Evolutionary conservation across 495 filamentous ascomycete genomes (phyloP).

Genomic region (Xylaria cubensis): DNA sequence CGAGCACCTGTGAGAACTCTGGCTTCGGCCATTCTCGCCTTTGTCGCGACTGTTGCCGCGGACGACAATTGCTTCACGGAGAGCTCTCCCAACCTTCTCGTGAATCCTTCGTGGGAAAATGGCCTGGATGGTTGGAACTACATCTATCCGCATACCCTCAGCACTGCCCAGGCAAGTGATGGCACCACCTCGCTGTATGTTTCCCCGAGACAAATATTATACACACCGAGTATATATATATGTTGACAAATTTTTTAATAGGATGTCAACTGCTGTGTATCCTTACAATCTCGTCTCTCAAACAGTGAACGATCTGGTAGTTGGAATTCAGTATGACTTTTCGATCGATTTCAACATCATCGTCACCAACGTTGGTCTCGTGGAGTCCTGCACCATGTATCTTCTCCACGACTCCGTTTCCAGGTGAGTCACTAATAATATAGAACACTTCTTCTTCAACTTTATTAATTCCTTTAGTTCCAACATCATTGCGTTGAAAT

Average conservation of each 20-base stretch:
- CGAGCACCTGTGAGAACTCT: background rate
- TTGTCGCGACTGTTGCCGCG: background rate
- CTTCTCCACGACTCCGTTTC: no score
- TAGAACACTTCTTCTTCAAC: no score
- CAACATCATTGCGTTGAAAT: background rate
- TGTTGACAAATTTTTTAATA: background rate
- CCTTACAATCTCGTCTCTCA: background rate
- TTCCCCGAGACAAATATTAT: background rate
- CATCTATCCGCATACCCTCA: background rate
- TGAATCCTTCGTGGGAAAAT: conserved; percentile 12
- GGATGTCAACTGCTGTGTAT: background rate
- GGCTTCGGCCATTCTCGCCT: conserved; percentile 12
- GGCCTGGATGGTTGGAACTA: background rate
- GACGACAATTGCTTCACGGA: background rate
- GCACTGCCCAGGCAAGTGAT: background rate
- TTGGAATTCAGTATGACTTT: conserved; percentile 9
- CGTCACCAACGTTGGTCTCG: background rate
- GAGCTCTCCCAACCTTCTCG: background rate
- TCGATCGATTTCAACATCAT: background rate
- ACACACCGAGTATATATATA: background rate
- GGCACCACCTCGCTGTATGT: background rate
- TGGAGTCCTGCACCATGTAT: background rate
- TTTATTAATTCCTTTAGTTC: no score
- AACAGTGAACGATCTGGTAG: background rate
- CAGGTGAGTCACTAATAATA: no score